Conservation (phyloP, 83 land plant species). For the Picea mariana region DNA sequence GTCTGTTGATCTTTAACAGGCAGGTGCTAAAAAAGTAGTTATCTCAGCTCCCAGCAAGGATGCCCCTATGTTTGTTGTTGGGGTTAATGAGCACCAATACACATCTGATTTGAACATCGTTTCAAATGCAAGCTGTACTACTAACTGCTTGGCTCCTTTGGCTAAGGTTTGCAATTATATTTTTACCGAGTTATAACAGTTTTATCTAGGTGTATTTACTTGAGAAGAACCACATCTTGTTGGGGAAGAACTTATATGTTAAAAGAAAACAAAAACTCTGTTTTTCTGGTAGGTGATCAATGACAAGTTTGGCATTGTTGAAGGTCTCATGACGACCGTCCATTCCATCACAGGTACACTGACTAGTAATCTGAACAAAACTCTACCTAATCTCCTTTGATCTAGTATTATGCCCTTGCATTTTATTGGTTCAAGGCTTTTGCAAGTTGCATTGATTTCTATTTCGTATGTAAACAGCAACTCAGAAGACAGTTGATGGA, state of each 20-base stretch:
- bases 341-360: no score
- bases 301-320: slow-evolving; percentile 81
- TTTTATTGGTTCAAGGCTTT: not conserved
- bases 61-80: no score
- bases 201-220: not conserved
- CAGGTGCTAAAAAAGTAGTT: no score
- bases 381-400: not conserved
- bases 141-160: no score
- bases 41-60: no score
- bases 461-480: slow-evolving; percentile 36
- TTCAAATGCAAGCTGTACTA: no score
- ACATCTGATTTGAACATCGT: no score
- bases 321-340: slow-evolving; percentile 84
- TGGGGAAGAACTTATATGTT: no score
- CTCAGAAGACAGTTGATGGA: slow-evolving; percentile 80
- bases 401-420: not conserved
- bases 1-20: no score
- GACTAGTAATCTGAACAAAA: no score
- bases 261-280: no score
- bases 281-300: slow-evolving; percentile 22
- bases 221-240: not conserved
- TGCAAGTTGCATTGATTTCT: not conserved
- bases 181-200: not conserved
- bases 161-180: not conserved
- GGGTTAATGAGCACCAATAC: no score